Evolutionary conservation across 1,284 basidiomycete species (phyloP), one percentile per base, ranked within the genome.

Genomic region (Sporisorium reilianum): DNA sequence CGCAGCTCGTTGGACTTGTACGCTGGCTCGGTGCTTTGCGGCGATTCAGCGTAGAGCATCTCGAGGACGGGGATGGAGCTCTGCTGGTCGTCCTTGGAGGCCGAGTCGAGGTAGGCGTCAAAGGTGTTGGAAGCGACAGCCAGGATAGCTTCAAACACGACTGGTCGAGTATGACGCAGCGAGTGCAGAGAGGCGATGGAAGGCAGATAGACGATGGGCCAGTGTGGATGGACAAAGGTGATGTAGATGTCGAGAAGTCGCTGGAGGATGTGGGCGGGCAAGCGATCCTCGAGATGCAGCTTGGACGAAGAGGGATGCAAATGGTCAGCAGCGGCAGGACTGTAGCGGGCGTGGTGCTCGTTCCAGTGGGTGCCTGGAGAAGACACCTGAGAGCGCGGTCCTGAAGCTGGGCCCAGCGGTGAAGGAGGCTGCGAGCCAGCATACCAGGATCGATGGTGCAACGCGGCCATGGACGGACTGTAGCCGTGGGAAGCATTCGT

Each of bases 141-240:
- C 9, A 78, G 57, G 44, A 78, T 65, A 46, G 73, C 76, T 36
- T 78, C 67, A 32, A 75, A 78, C 2, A 78, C 56, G 26, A 76
- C 56, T 22, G 76, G 76, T 28, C 65, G 52, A 11, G 60, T 44
- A 7, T 52, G 51, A 32, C 55, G 61, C 48, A 78, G 70, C 34
- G 64, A 63, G 22, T 67, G 68, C 3, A 78, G 68, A 36, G 73
- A 72, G 11, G 64, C 55, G 54, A 78, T 34, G n/a, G 74, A 66
- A 3, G 76, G 76, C 8, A 75, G 59, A 26, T 78, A 78, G 62
- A 78, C 54, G 63, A 78, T 69, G 34, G 76, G 76, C 76, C 76
- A 78, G 30, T 75, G 76, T 22, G 76, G 72, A 54, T 78, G 76
- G 10, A 76, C 60, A 46, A 76, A 78, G 23, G 66, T 64, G 25